phyloP scores from a whole-genome alignment of 1,284 basidiomycete species.

The Sphaerobolus stellatus region DNA sequence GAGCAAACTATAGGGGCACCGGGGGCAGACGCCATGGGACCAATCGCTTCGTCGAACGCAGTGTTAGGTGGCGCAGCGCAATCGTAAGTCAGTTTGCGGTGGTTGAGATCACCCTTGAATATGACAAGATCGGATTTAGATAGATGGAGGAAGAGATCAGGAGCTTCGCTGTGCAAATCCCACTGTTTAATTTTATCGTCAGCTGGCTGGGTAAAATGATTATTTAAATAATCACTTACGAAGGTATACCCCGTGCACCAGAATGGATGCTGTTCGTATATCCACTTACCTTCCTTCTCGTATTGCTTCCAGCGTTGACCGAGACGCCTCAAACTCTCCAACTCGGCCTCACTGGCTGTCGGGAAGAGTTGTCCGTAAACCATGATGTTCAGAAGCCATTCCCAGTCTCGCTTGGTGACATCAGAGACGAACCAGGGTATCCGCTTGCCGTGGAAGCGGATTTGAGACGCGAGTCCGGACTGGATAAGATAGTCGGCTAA shows the following conservation, averaged over 20 bases:
- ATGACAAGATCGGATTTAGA: conserved; percentile 89
- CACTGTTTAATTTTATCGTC: conserved; percentile 41
- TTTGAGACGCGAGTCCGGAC: conserved; percentile 79
- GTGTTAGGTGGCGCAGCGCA: conserved; percentile 90
- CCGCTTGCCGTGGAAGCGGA: conserved; percentile 91
- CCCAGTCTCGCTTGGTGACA: conserved; percentile 95
- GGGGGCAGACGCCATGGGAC: conserved; percentile 85
- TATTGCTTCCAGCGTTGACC: conserved; percentile 96
- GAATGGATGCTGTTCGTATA: conserved; percentile 96
- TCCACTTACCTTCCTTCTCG: conserved; percentile 89
- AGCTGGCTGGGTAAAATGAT: background rate
- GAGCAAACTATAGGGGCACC: conserved; percentile 88
- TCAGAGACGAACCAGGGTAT: conserved; percentile 96
- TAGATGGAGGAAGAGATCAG: conserved; percentile 92
- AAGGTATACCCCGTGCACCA: conserved; percentile 94
- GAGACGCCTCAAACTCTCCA: conserved; percentile 78
- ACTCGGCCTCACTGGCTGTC: conserved; percentile 74
- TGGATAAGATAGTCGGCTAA: conserved; percentile 88
- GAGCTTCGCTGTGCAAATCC: conserved; percentile 87
- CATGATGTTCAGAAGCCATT: conserved; percentile 88
- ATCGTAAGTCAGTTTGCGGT: conserved; percentile 89
- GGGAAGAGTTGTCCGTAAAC: conserved; percentile 87
- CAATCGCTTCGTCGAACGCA: conserved; percentile 89
- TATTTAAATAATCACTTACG: conserved; percentile 18
- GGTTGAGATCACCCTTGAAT: conserved; percentile 96